Base-by-base conservation (phyloP, 2,329 filamentous ascomycete genomes). In the Aspergillus arachidicola region DNA sequence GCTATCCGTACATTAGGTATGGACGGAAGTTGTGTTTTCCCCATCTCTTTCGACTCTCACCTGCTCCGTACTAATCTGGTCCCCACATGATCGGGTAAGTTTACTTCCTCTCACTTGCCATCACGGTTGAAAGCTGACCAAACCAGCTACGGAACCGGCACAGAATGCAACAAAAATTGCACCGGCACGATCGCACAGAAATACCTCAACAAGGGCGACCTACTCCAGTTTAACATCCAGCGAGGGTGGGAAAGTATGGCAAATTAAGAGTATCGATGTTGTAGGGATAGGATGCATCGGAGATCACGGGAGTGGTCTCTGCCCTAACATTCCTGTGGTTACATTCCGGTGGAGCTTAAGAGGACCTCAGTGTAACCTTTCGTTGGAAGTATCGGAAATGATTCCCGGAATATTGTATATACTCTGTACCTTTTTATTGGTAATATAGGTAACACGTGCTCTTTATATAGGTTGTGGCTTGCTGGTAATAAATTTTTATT, bases 151-250 rank as follows among this genome's bases (percentile, higher is more conserved):
- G 78, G 78, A 48, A 81, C 78, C 1, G 78, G 78, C n/a, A 81
- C 78, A 2, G 77, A 81, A 65, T 82, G 79, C 51, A 65, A 80
- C 64, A 58, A 69, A 19, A 66, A 62, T 48, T 81, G 79, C 69
- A 75, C 71, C 0, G 76, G 75, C n/a, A 81, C 79, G n/a, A 67
- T 78, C 32, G 72, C 74, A 6, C 79, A 81, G 69, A 69, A 72
- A 19, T 81, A 81, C 64, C 59, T 74, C 46, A 76, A 80, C 62
- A 81, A 76, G 78, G 32, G 75, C 76, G 2, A 78, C 70, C 0
- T 80, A 79, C 58, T 71, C 68, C 5, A 73, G 75, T 1, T 60
- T 80, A 14, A 71, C 61, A 14, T 77, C 73, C 32, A 76, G 72
- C 36, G 59, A 75, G 16, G 74, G 72, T 30, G 76, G 77, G 9